Percentiles rank a stretch among this genome's conserved stretches.
Evolutionary conservation across 2,329 filamentous ascomycete species (phyloP).

Genomic region (Pochonia chlamydosporia): DNA sequence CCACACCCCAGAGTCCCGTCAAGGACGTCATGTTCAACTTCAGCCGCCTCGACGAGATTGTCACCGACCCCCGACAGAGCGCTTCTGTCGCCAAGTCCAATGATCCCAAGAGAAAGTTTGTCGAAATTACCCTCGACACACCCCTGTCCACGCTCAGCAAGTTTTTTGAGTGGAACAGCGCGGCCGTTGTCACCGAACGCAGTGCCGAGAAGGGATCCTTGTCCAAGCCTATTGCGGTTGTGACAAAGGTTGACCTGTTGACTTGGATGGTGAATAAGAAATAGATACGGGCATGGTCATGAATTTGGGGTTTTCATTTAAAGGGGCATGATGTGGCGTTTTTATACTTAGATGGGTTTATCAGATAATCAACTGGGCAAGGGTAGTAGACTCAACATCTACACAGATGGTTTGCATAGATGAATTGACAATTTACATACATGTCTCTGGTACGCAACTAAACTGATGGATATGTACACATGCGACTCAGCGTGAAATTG

Average conservation of each 20-base stretch:
- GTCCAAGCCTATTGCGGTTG: conserved; percentile 78
- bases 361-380: conserved; percentile 10
- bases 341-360: not conserved
- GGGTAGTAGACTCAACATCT: conserved; percentile 38
- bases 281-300: conserved; percentile 3
- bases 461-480: too few species aligned
- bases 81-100: conserved; percentile 30
- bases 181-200: conserved; percentile 85
- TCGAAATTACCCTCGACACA: conserved; percentile 91
- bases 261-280: conserved; percentile 78
- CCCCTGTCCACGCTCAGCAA: conserved; percentile 75
- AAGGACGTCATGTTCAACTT: conserved; percentile 97
- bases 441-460: too few species aligned
- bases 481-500: too few species aligned
- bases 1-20: conserved; percentile 66
- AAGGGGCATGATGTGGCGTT: conserved; percentile 2
- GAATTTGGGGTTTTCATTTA: not conserved
- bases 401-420: conserved; percentile 14
- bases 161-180: conserved; percentile 98
- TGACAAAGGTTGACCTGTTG: conserved; percentile 93
- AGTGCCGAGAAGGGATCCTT: conserved; percentile 47
- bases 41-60: conserved; percentile 75
- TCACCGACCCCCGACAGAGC: conserved; percentile 76
- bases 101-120: conserved; percentile 63
- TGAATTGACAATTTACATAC: conserved; percentile 9